Conservation (phyloP, 345 rosid species). For the Boechera divaricarpa region DNA sequence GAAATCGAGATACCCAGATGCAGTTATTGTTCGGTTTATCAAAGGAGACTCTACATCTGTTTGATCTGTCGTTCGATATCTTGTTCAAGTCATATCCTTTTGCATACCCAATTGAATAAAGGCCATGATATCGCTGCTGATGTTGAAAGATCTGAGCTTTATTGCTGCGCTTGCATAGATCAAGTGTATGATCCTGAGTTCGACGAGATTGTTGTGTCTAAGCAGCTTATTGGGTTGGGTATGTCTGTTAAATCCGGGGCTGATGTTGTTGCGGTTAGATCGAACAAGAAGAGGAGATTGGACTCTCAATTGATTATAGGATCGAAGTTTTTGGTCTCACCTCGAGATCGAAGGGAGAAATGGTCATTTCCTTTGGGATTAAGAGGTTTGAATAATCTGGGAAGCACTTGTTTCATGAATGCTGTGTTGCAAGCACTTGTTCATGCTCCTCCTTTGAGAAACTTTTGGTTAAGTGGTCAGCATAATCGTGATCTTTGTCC, state of each 20-base stretch:
- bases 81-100: slow-evolving; percentile 71
- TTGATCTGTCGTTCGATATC: slow-evolving; percentile 71
- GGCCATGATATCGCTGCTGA: slow-evolving; percentile 81
- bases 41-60: slow-evolving; percentile 63
- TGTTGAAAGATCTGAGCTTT: slow-evolving; percentile 87
- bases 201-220: slow-evolving; percentile 67
- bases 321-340: slow-evolving; percentile 50
- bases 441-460: slow-evolving; percentile 82
- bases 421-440: slow-evolving; percentile 89
- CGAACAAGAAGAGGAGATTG: slow-evolving; percentile 67
- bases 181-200: slow-evolving; percentile 90
- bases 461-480: slow-evolving; percentile 76
- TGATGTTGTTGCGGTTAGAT: slow-evolving; percentile 52
- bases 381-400: slow-evolving; percentile 86
- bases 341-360: slow-evolving; percentile 65
- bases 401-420: slow-evolving; percentile 93
- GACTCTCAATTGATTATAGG: slow-evolving; percentile 57
- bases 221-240: slow-evolving; percentile 51
- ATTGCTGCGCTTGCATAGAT: slow-evolving; percentile 76
- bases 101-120: slow-evolving; percentile 58
- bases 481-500: slow-evolving; percentile 69
- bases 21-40: slow-evolving; percentile 59
- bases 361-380: slow-evolving; percentile 77
- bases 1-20: slow-evolving; percentile 61
- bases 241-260: slow-evolving; percentile 46